phyloP scores from a whole-genome alignment of 306 rosid species.

The Quercus alba region DNA sequence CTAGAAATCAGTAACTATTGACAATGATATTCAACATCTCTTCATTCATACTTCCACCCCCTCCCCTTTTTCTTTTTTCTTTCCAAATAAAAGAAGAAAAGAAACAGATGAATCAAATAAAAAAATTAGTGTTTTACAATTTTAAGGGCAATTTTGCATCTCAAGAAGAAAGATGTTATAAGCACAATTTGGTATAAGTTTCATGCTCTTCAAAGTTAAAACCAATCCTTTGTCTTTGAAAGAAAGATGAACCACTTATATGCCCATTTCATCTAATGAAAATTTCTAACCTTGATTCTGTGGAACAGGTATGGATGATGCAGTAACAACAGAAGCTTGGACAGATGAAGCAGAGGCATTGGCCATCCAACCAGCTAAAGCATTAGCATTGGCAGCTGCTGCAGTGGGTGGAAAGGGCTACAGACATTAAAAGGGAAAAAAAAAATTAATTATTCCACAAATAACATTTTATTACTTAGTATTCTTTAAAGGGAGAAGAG shows the following conservation, averaged over 20 bases:
- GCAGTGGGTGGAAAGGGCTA: slow-evolving; percentile 75
- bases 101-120: not conserved
- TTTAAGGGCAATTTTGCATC: not conserved
- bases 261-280: not conserved
- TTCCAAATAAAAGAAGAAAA: not conserved
- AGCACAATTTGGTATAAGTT: not conserved
- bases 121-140: not conserved
- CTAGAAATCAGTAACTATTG: not conserved
- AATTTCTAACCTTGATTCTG: slow-evolving; percentile 76
- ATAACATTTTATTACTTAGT: not conserved
- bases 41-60: not conserved
- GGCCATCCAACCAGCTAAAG: slow-evolving; percentile 93
- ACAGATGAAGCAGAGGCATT: slow-evolving; percentile 87
- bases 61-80: not conserved
- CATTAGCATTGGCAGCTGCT: slow-evolving; percentile 71
- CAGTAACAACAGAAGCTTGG: slow-evolving; percentile 90
- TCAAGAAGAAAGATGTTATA: not conserved
- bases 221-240: not conserved
- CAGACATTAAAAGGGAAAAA: slow-evolving; percentile 17
- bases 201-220: not conserved
- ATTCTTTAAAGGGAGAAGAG: not conserved
- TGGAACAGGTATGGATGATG: slow-evolving; percentile 74
- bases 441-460: slow-evolving; percentile 15
- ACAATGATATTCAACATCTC: not conserved
- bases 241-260: not conserved